These are phyloP conservation scores for Allodekkera sacchari DNA, from an alignment of 805 yeast species.

Conservation along the genomic window DNA sequence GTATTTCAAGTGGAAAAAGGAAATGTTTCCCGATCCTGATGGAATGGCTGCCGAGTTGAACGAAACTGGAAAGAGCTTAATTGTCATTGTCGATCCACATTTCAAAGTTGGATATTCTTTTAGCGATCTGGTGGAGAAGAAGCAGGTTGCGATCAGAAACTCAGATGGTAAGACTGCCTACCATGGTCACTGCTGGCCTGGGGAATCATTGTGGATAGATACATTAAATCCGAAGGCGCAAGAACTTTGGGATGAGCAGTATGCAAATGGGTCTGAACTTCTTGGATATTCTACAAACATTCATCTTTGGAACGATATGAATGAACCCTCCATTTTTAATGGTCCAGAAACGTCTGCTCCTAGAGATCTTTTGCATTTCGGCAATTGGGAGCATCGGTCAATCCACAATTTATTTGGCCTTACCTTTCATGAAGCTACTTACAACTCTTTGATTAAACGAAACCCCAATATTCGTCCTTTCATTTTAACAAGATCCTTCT, in stretches of 20 bases:
- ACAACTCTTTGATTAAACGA: constrained; percentile 51
- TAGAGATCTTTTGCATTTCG: constrained; percentile 69
- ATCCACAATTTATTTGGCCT: constrained; percentile 82
- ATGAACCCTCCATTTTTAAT: constrained; percentile 89
- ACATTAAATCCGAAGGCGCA: constrained; percentile 59
- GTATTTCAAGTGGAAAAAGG: constrained; percentile 85
- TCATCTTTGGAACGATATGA: constrained; percentile 96
- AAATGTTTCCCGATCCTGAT: constrained; percentile 66
- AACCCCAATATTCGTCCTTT: constrained; percentile 64
- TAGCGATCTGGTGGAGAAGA: constrained; percentile 40
- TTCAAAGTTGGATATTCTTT: constrained; percentile 63
- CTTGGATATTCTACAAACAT: constrained; percentile 52
- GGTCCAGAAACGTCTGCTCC: constrained; percentile 94
- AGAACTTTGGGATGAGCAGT: constrained; percentile 49
- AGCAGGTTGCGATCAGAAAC: constrained; percentile 37
- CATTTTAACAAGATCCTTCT: constrained; percentile 77
- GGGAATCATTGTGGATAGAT: constrained; percentile 91
- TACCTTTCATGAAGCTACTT: constrained; percentile 74
- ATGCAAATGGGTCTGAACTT: constrained; percentile 35
- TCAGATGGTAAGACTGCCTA: constrained; percentile 37
- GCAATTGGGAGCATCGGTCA: constrained; percentile 84
- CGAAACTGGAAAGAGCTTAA: constrained; percentile 69
- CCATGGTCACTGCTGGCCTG: constrained; percentile 97
- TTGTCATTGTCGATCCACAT: constrained; percentile 88
- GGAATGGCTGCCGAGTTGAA: constrained; percentile 58